phyloP scores from a whole-genome alignment of 345 rosid genomes.

The Salix purpurea region DNA sequence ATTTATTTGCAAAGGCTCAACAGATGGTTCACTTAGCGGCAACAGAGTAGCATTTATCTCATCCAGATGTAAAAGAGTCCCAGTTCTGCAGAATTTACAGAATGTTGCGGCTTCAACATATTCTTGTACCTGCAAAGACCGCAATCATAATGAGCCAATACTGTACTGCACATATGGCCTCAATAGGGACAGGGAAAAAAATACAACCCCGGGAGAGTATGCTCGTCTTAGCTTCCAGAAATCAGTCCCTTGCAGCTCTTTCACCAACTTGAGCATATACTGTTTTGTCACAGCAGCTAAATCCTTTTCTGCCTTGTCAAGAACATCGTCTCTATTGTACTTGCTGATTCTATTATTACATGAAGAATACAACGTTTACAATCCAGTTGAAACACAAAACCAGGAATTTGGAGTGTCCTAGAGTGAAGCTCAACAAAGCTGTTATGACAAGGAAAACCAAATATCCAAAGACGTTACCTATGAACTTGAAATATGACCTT shows the following conservation, averaged over 20 bases:
- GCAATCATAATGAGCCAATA: slow-evolving; percentile 1
- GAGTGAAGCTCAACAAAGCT: background rate
- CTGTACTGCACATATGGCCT: background rate
- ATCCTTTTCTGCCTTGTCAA: slow-evolving; percentile 81
- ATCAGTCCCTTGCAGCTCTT: slow-evolving; percentile 82
- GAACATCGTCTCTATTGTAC: slow-evolving; percentile 63
- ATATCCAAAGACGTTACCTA: slow-evolving; percentile 42
- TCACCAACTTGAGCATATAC: slow-evolving; percentile 57
- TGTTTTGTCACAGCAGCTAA: slow-evolving; percentile 57
- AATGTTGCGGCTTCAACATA: slow-evolving; percentile 94
- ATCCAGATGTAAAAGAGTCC: slow-evolving; percentile 59
- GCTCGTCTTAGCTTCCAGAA: slow-evolving; percentile 91
- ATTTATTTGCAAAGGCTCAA: slow-evolving; percentile 76
- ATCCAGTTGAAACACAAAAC: background rate
- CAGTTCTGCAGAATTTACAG: slow-evolving; percentile 70
- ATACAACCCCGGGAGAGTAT: slow-evolving; percentile 86
- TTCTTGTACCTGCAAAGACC: slow-evolving; percentile 71
- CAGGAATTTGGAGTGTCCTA: background rate
- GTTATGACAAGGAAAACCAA: background rate
- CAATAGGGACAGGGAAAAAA: slow-evolving; percentile 3
- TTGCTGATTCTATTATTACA: slow-evolving; percentile 53
- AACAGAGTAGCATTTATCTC: slow-evolving; percentile 64
- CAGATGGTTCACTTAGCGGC: slow-evolving; percentile 62
- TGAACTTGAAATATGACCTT: slow-evolving; percentile 96
- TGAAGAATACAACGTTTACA: background rate